These are phyloP conservation scores for Glycyrrhiza uralensis DNA, from an alignment of 306 rosid genomes.

Conservation along the genomic window DNA sequence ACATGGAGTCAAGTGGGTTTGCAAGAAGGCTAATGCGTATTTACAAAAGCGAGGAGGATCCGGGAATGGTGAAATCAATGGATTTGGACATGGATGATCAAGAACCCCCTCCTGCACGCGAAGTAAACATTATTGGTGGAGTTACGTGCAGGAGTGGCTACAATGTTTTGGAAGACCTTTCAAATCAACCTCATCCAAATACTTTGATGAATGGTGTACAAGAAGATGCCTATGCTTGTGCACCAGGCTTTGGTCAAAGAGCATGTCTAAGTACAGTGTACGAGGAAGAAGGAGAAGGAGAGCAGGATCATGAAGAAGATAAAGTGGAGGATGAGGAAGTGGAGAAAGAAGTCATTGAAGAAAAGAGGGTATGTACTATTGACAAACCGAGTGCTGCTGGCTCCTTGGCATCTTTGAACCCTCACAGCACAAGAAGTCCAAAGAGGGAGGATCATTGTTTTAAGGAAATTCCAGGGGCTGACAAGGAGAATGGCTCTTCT, in stretches of 20 bases:
- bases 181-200: conserved; percentile 32
- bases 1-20: conserved; percentile 63
- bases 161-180: conserved; percentile 34
- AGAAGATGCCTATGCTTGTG: conserved; percentile 40
- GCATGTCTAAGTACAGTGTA: conserved; percentile 74
- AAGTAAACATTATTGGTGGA: conserved; percentile 51
- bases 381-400: conserved; percentile 29
- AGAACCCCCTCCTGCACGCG: conserved; percentile 58
- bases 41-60: conserved; percentile 69
- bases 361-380: conserved; percentile 65
- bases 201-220: conserved; percentile 29
- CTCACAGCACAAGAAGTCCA: conserved; percentile 29
- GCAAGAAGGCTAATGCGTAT: conserved; percentile 62
- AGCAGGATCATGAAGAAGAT: conserved; percentile 41
- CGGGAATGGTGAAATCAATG: conserved; percentile 91
- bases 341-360: conserved; percentile 86
- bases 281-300: conserved; percentile 75
- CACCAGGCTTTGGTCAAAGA: conserved; percentile 53
- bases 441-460: conserved; percentile 38
- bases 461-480: conserved; percentile 46
- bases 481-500: conserved; percentile 42
- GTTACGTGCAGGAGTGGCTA: conserved; percentile 32
- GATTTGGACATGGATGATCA: conserved; percentile 97
- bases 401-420: conserved; percentile 24
- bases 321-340: conserved; percentile 61